These are phyloP conservation scores for Geotrichum citri-aurantii DNA, from an alignment of 1,139 yeast genomes.

Conservation along the genomic window DNA sequence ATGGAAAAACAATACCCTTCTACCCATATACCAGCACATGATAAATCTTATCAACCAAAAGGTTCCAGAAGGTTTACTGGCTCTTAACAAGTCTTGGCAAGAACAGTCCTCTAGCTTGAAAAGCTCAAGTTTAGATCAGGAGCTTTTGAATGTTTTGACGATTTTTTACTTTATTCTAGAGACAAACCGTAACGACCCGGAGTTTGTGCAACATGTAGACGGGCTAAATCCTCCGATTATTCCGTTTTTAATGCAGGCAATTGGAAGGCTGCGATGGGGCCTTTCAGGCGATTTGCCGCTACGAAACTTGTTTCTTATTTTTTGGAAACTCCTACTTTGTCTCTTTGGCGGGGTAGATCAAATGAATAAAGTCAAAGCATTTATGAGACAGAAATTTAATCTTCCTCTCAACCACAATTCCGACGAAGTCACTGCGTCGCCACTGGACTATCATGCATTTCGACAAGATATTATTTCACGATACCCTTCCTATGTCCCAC, in stretches of 20 bases:
- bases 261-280: conserved; percentile 66
- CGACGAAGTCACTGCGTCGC: conserved; percentile 50
- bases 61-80: conserved; percentile 21
- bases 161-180: conserved; percentile 47
- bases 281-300: conserved; percentile 32
- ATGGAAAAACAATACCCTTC: conserved; percentile 24
- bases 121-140: conserved; percentile 22
- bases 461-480: conserved; percentile 68
- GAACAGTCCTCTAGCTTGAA: conserved; percentile 8
- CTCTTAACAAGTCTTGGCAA: conserved; percentile 7
- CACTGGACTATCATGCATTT: conserved; percentile 73
- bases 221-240: conserved; percentile 39
- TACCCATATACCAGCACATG: conserved; percentile 23
- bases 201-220: conserved; percentile 30
- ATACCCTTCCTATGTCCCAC: conserved; percentile 63
- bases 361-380: conserved; percentile 46
- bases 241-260: conserved; percentile 43
- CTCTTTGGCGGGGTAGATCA: conserved; percentile 57
- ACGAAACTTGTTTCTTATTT: conserved; percentile 45
- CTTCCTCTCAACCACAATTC: conserved; percentile 34
- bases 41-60: conserved; percentile 19
- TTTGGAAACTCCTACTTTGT: conserved; percentile 55
- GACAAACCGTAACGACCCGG: conserved; percentile 30
- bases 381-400: conserved; percentile 43
- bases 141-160: conserved; percentile 46